Evolutionary conservation across 2,329 filamentous ascomycete species (phyloP).

Genomic region (Aspergillus flavus): DNA sequence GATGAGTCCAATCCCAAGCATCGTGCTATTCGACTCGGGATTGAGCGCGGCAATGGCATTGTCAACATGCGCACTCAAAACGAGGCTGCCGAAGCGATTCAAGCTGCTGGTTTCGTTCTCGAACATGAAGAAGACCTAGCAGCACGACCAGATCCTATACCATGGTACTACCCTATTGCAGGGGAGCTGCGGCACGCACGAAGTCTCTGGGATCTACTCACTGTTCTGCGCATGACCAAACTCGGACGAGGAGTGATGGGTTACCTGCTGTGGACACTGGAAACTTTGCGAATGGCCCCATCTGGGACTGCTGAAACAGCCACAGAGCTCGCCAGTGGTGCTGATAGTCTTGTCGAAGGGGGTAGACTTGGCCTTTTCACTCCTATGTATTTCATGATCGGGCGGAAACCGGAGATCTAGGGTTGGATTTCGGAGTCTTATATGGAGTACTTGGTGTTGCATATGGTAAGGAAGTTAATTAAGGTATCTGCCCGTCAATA

Average conservation of each 20-base stretch:
- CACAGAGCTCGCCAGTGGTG: constrained; percentile 75
- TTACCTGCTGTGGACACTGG: not conserved
- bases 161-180: constrained; percentile 91
- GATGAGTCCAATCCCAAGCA: constrained; percentile 84
- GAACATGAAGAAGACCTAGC: constrained; percentile 84
- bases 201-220: not conserved
- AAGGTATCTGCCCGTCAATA: not conserved
- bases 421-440: not conserved
- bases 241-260: not conserved
- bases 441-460: not conserved
- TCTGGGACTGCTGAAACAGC: constrained; percentile 80
- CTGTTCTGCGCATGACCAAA: constrained; percentile 1
- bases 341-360: constrained; percentile 61
- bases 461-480: not conserved
- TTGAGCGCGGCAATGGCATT: constrained; percentile 93
- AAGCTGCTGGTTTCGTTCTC: constrained; percentile 81
- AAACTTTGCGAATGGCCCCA: constrained; percentile 48
- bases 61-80: constrained; percentile 90
- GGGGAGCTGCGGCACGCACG: constrained; percentile 46
- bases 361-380: constrained; percentile 66
- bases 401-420: constrained; percentile 62
- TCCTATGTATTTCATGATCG: constrained; percentile 96
- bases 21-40: constrained; percentile 85
- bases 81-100: constrained; percentile 80
- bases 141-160: constrained; percentile 69